These are phyloP conservation scores for Moringa oleifera DNA, from an alignment of 345 rosid species.

Conservation along the genomic window DNA sequence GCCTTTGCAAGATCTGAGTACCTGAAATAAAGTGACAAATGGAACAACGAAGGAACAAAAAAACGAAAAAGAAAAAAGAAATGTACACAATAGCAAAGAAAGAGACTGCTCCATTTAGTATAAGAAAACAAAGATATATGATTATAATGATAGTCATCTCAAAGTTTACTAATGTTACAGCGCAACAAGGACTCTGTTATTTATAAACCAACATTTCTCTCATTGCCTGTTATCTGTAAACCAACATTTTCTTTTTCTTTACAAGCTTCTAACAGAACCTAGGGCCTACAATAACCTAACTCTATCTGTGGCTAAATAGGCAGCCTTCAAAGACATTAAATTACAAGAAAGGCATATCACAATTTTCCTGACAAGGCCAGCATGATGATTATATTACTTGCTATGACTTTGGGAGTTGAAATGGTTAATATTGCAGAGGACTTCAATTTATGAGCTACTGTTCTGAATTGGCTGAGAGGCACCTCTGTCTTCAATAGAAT, in stretches of 20 bases:
- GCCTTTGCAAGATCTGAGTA: too few relatives aligned
- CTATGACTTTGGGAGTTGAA: not conserved
- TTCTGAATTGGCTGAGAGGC: conserved; percentile 47
- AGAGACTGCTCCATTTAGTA: too few relatives aligned
- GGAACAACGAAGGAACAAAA: too few relatives aligned
- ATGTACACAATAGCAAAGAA: too few relatives aligned
- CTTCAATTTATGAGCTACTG: conserved; percentile 32
- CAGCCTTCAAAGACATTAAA: not conserved
- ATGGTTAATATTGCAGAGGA: not conserved
- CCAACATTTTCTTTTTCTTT: not conserved
- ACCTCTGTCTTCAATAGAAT: conserved; percentile 44
- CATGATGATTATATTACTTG: not conserved
- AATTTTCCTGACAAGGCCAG: not conserved
- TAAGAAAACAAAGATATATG: too few relatives aligned
- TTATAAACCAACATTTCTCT: too few relatives aligned
- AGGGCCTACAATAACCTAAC: not conserved
- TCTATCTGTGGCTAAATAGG: not conserved
- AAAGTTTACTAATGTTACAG: too few relatives aligned
- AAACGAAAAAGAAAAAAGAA: too few relatives aligned
- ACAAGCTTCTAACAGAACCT: not conserved
- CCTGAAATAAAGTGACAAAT: too few relatives aligned
- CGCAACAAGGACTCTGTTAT: too few relatives aligned
- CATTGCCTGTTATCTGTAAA: too few relatives aligned
- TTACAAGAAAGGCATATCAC: not conserved
- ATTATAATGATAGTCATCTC: too few relatives aligned